These are phyloP conservation scores for Vitis amurensis DNA, from an alignment of 164 flowering plant species.

Conservation along the genomic window DNA sequence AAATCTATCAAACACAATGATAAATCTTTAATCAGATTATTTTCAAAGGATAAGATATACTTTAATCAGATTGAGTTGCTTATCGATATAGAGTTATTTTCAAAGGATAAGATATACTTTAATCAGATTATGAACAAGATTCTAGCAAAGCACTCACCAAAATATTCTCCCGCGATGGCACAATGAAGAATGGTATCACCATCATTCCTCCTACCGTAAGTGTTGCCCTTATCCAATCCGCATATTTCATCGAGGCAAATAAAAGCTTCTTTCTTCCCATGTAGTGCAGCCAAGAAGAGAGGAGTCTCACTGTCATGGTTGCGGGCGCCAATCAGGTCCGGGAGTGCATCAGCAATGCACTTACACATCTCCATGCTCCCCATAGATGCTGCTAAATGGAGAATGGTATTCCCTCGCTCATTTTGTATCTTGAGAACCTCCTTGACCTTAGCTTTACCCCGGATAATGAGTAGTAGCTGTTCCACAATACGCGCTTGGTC, in stretches of 20 bases:
- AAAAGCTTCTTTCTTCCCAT: slow-evolving; percentile 29
- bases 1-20: too few relatives aligned
- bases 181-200: slow-evolving; percentile 38
- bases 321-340: not conserved
- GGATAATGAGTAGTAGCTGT: slow-evolving; percentile 1
- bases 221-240: not conserved
- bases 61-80: too few relatives aligned
- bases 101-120: too few relatives aligned
- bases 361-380: slow-evolving; percentile 29
- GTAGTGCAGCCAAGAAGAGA: slow-evolving; percentile 30
- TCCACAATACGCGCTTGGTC: slow-evolving; percentile 11
- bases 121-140: too few relatives aligned
- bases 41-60: too few relatives aligned
- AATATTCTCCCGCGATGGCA: slow-evolving; percentile 34
- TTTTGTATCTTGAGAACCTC: slow-evolving; percentile 10
- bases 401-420: slow-evolving; percentile 26
- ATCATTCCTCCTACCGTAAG: slow-evolving; percentile 13
- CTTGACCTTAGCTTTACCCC: not conserved
- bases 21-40: too few relatives aligned
- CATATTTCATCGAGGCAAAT: slow-evolving; percentile 15
- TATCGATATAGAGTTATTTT: too few relatives aligned
- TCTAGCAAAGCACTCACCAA: slow-evolving; percentile 16
- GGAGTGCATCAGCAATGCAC: slow-evolving; percentile 7
- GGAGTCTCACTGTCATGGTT: slow-evolving; percentile 33
- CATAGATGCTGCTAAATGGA: slow-evolving; percentile 34